Conservation (phyloP, 1,139 yeast genomes). For the Saccharomyces uvarum region DNA sequence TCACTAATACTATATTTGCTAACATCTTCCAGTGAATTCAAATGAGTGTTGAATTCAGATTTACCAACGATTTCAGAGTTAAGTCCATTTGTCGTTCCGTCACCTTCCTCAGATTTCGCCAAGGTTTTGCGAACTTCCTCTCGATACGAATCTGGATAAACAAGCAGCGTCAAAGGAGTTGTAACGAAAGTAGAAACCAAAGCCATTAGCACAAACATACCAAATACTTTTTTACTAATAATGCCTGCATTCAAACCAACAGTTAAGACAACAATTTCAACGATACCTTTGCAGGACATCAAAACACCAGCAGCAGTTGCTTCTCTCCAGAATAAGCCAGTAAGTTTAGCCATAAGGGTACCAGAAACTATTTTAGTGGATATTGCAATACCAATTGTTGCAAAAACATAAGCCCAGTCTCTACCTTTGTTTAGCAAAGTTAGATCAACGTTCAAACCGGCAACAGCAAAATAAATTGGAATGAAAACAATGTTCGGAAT, state of each 20-base stretch:
- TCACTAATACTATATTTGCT: slow-evolving; percentile 20
- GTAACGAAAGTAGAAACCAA: slow-evolving; percentile 65
- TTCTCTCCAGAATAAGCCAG: slow-evolving; percentile 63
- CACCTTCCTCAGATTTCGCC: slow-evolving; percentile 27
- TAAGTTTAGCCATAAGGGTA: slow-evolving; percentile 50
- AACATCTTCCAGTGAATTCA: slow-evolving; percentile 26
- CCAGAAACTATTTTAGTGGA: slow-evolving; percentile 63
- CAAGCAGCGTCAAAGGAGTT: slow-evolving; percentile 57
- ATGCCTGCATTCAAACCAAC: slow-evolving; percentile 68
- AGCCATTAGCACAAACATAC: slow-evolving; percentile 80
- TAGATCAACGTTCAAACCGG: slow-evolving; percentile 64
- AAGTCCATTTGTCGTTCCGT: slow-evolving; percentile 34
- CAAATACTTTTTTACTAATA: slow-evolving; percentile 53
- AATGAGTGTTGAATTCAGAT: background rate
- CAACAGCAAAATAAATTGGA: slow-evolving; percentile 71
- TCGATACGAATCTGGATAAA: slow-evolving; percentile 56
- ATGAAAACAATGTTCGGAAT: slow-evolving; percentile 60
- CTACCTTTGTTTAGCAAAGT: slow-evolving; percentile 54
- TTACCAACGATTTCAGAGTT: slow-evolving; percentile 25
- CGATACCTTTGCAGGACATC: slow-evolving; percentile 85
- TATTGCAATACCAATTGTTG: slow-evolving; percentile 57
- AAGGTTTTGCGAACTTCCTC: slow-evolving; percentile 37
- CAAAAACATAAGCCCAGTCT: slow-evolving; percentile 73
- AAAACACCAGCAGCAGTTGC: slow-evolving; percentile 69
- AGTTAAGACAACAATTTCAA: slow-evolving; percentile 68